Conservation (phyloP, 805 yeast species). For the Metschnikowia arizonensis region DNA sequence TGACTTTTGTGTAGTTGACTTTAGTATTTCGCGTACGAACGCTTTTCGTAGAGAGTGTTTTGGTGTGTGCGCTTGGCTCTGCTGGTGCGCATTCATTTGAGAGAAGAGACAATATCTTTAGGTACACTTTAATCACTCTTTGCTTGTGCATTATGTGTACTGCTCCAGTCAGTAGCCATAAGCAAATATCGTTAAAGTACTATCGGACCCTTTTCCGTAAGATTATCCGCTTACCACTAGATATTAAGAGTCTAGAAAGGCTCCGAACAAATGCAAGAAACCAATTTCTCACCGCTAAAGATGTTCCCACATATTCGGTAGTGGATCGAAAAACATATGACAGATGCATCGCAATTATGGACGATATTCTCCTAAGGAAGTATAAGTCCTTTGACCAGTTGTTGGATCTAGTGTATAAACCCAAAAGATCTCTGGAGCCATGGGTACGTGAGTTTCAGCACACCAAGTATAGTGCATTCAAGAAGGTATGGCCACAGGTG, state of each 20-base stretch:
- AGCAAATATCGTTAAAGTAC: neutral
- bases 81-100: too few relatives aligned
- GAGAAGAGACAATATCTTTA: too few relatives aligned
- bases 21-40: neutral
- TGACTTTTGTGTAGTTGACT: neutral
- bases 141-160: neutral
- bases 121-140: too few relatives aligned
- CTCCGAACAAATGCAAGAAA: conserved; percentile 15
- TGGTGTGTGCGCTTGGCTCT: too few relatives aligned
- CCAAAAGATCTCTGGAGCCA: conserved; percentile 10
- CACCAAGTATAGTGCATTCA: conserved; percentile 21
- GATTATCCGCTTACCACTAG: conserved; percentile 31
- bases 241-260: conserved; percentile 10
- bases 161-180: neutral
- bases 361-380: conserved; percentile 26
- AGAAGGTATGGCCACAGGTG: conserved; percentile 31
- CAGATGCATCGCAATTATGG: conserved; percentile 15
- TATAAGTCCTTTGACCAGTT: conserved; percentile 22
- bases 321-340: conserved; percentile 15
- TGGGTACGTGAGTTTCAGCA: conserved; percentile 23
- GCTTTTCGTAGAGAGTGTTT: too few relatives aligned
- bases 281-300: conserved; percentile 12
- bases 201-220: conserved; percentile 25
- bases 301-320: conserved; percentile 11
- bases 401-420: conserved; percentile 29